These are phyloP conservation scores for Psilocybe mexicana DNA, from an alignment of 1,284 basidiomycete genomes.

Conservation along the genomic window DNA sequence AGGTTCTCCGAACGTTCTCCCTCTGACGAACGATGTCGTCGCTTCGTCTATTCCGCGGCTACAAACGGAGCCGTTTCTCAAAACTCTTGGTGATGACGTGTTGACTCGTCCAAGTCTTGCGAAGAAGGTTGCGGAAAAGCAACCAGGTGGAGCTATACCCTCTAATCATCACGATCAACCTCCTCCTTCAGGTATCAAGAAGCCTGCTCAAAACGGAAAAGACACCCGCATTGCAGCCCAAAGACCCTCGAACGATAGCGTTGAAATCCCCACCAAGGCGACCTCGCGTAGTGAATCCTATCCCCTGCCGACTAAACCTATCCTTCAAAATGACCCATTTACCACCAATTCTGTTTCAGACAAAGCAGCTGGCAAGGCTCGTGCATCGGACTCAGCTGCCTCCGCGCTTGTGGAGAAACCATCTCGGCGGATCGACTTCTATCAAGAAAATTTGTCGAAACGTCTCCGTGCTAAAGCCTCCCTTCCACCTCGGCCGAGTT, in stretches of 20 bases:
- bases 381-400: not conserved
- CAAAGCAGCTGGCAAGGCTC: not conserved
- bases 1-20: not conserved
- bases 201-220: not conserved
- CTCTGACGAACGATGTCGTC: not conserved
- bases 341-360: not conserved
- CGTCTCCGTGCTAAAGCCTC: not conserved
- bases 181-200: not conserved
- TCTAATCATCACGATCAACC: not conserved
- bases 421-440: constrained; percentile 11
- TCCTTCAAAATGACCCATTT: not conserved
- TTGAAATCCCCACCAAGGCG: not conserved
- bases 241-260: not conserved
- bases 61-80: not conserved
- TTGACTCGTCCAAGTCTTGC: not conserved
- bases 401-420: not conserved
- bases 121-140: not conserved
- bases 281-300: not conserved
- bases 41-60: not conserved
- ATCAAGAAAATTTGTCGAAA: constrained; percentile 7
- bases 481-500: constrained; percentile 4
- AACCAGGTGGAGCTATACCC: not conserved
- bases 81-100: not conserved
- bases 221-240: not conserved
- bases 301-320: not conserved